Conservation (phyloP, 1,284 basidiomycete species). For the Cystobasidiaceae sp. region DNA sequence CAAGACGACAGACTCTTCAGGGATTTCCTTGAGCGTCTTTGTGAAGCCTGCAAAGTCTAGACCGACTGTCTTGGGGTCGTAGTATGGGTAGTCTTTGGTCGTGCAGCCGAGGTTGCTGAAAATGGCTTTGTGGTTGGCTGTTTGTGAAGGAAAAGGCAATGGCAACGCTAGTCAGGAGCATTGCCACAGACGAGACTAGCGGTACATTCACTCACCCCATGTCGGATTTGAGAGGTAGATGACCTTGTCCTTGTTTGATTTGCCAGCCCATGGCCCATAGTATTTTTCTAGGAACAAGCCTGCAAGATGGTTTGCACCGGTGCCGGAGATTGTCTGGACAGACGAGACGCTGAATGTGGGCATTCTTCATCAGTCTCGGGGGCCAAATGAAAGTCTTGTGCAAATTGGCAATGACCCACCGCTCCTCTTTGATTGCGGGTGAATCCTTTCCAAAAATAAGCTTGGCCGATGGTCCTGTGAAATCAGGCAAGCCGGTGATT, state of each 20-base stretch:
- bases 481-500: conserved; percentile 80
- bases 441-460: conserved; percentile 74
- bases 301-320: conserved; percentile 90
- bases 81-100: conserved; percentile 79
- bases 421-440: conserved; percentile 63
- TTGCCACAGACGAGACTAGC: neutral
- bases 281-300: conserved; percentile 81
- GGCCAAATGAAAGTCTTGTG: neutral
- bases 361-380: neutral
- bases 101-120: conserved; percentile 76
- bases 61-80: conserved; percentile 81
- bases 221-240: conserved; percentile 85
- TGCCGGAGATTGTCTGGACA: conserved; percentile 89
- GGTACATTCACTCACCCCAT: conserved; percentile 64
- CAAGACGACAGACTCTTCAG: conserved; percentile 74
- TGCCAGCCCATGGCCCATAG: conserved; percentile 63
- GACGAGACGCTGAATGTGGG: conserved; percentile 45
- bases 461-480: conserved; percentile 69
- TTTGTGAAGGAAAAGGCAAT: neutral
- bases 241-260: conserved; percentile 54
- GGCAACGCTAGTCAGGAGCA: neutral
- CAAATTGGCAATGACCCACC: conserved; percentile 42
- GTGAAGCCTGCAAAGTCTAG: conserved; percentile 76
- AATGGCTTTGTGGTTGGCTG: conserved; percentile 87
- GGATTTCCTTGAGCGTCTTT: conserved; percentile 59